A percentile compares a stretch with the other conserved stretches of the same genome.
These are phyloP conservation scores for Stachybotrys elegans DNA, from an alignment of 2,329 filamentous ascomycete genomes.

Conservation along the genomic window DNA sequence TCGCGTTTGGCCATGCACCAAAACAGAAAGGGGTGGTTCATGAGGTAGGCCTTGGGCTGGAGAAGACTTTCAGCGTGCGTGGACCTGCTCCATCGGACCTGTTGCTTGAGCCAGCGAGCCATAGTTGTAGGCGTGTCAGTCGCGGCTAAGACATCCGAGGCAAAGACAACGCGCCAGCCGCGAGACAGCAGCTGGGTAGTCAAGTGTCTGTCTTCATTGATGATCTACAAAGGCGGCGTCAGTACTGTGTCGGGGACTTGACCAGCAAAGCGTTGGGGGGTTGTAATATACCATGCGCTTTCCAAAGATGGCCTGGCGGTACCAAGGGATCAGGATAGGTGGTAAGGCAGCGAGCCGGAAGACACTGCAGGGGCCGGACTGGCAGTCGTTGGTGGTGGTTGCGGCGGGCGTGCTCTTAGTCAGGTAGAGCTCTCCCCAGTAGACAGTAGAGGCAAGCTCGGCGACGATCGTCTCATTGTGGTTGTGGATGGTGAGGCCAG, in stretches of 20 bases:
- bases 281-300: slow-evolving; percentile 13
- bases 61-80: slow-evolving; percentile 19
- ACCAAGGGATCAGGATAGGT: slow-evolving; percentile 17
- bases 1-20: slow-evolving; percentile 17
- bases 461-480: slow-evolving; percentile 13
- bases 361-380: slow-evolving; percentile 18
- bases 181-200: slow-evolving; percentile 17
- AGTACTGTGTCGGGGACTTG: neutral
- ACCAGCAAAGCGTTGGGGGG: neutral
- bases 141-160: slow-evolving; percentile 17
- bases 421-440: slow-evolving; percentile 20
- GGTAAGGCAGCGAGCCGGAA: slow-evolving; percentile 17
- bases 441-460: slow-evolving; percentile 15
- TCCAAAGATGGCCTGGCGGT: slow-evolving; percentile 15
- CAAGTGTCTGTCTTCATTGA: slow-evolving; percentile 20
- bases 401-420: slow-evolving; percentile 15
- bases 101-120: slow-evolving; percentile 18
- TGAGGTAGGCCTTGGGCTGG: slow-evolving; percentile 16
- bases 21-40: slow-evolving; percentile 18
- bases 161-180: slow-evolving; percentile 21
- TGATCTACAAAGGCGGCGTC: slow-evolving; percentile 10
- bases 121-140: slow-evolving; percentile 18
- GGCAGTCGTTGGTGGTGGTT: slow-evolving; percentile 18
- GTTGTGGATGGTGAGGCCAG: slow-evolving; percentile 17
- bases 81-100: slow-evolving; percentile 18